Evolutionary conservation across 2,329 filamentous ascomycete genomes (phyloP), one percentile per base, ranked within the genome.

Genomic region (Ophiostoma perfectum): DNA sequence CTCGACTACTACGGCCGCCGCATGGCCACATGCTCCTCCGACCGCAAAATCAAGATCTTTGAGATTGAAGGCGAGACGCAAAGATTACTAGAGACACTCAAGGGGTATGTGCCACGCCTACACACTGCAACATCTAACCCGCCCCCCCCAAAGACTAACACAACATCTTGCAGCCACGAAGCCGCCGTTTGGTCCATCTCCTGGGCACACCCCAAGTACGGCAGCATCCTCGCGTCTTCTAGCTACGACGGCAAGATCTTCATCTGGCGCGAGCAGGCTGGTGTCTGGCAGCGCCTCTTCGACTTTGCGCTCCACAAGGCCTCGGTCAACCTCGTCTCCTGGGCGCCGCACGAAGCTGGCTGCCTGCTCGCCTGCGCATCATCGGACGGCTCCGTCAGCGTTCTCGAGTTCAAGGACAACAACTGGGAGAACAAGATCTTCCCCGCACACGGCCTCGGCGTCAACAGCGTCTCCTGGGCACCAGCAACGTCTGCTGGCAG

Each of bases 31-130:
- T 98, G 95, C 81, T 97, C 93, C 47, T 97, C 94, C 73, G 95
- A 99, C 81, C 93, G 95, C 78, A 98, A 94, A 64, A 96, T 99
- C 83, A 98, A 98, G 83, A 98, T 99, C 77, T 99, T 97, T 77
- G 95, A 99, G 80, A 90, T 99, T 68, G 94, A 98, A 76, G 92
- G 93, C 75, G 93, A 98, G 75, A 86, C 90, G 73, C 94, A 99
- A 80, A 87, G 91, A 72, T 82, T 98, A 74, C 86, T 92, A 45
- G 94, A 98, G 81, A 99, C 95, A 39, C 83, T 99, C 73, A 97
- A 96, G 81, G 94, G 94, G 92, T 96, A 85, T 76, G 82, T 76
- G 11, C 5, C 27, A 27, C 27, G 27, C 27, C 27, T 27, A 27
- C 27, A 27, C 27, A 27, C 27, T 27, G 27, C 27, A 27, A 27